Evolutionary conservation across 495 filamentous ascomycete species (phyloP), one percentile per base, ranked within the genome.

Genomic region (Penicillium subrubescens): DNA sequence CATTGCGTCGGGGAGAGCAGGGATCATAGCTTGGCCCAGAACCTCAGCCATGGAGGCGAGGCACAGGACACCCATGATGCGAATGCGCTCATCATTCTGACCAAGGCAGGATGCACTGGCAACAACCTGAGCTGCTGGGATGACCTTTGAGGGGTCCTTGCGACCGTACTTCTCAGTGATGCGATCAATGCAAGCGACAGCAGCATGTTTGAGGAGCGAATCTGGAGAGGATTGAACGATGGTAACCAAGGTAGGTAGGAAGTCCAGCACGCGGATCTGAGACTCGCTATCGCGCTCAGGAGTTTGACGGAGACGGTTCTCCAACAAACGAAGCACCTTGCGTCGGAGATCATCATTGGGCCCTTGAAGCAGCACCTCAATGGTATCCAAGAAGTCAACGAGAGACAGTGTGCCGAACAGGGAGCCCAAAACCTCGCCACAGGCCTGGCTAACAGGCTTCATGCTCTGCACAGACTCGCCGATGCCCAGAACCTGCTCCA

Each of bases 81-180:
- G 89, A 33, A 97, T 84, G 46, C 84, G 84, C 61, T 84, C 80
- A 69, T 96, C 91, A 5, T 83, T 74, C 71, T 89, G 88, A 44
- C 89, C 89, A 29, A 98, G 83, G 63, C 90, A 94, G 62, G 90
- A 80, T 35, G 84, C 76, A 50, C 92, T 87, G n/a, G 90, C 87
- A 70, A 98, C 89, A 8, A 89, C 87, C 55, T 86, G 79, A 12
- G 92, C 91, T 27, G 92, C 88, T 33, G 73, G 59, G 27, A 83
- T 76, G 27, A 90, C 81, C 57, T 88, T 88, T 62, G 87, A 86
- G 1, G 87, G 80, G 68, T 94, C 90, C 70, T 90, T 92, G 76
- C 94, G 94, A 59, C 95, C 95, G 72, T 96, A 97, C 72, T 91
- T 91, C 76, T 96, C 92, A 10, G 91, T 86, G 57, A 98, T 94